Evolutionary conservation across 1,284 basidiomycete genomes (phyloP), one percentile per base, ranked within the genome.

Genomic region (Heliocybe sulcata): DNA sequence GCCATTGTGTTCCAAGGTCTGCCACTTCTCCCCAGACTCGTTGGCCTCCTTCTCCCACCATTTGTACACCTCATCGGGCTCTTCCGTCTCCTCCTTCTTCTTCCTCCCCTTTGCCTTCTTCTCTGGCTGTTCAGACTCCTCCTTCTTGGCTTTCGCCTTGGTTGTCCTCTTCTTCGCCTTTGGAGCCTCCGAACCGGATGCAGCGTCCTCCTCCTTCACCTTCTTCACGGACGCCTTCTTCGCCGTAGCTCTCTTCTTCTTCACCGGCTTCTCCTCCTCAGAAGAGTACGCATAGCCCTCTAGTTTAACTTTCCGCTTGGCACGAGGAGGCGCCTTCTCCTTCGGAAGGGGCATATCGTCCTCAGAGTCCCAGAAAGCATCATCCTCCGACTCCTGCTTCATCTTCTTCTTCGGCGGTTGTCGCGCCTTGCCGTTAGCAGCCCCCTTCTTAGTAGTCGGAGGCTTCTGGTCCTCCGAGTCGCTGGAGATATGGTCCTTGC

Each of bases 1-100:
- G 52, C 95, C 97, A 61, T 83, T 87, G 72, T 99, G 97, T 66
- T 94, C 86, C 50, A 99, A 80, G 10, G 91, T 95, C 54, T 82
- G 82, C 97, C 97, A 99, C 71, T 98, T 95, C 60, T 83, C 76
- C 26, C 83, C 77, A 3, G 83, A 89, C 66, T 95, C 91, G 56
- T 82, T 84, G 56, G 74, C 75, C 62, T 87, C 78, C 47, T 74
- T 72, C 67, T 90, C 85, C 93, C 92, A 95, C 92, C 92, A 95
- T 61, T 82, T 81, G 69, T 82, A 92, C 45, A 82, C 75, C 55
- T 86, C 85, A 62, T 88, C 88, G 57, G 83, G 72, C 51, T 78
- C 77, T 54, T 82, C 79, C 52, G 82, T 82, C 57, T 85, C 76
- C 63, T 78, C 81, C 64, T 84, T 82, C 65, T 80, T 76, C 65